A percentile compares a stretch with the other conserved stretches of the same genome.
Conservation (phyloP, 1,139 yeast species). For the Geotrichum macrosporum region DNA sequence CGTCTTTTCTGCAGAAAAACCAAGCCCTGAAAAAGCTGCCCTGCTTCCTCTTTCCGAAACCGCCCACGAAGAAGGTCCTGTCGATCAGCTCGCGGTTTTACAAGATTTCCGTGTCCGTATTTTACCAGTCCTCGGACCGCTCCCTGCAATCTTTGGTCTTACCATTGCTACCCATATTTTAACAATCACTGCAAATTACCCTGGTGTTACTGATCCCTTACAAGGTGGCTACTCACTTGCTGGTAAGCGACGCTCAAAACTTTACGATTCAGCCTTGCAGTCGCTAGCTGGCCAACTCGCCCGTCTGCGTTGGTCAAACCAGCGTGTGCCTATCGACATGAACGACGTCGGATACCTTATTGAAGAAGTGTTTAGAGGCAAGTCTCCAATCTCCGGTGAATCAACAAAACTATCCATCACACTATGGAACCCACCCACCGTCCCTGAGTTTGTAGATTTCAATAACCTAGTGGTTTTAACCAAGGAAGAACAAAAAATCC, state of each 20-base stretch:
- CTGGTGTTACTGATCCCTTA: constrained; percentile 55
- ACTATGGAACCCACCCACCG: constrained; percentile 69
- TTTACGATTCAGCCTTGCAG: constrained; percentile 77
- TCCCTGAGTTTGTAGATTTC: constrained; percentile 39
- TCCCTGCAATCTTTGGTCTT: constrained; percentile 95
- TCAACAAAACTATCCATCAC: constrained; percentile 75
- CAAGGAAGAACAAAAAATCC: constrained; percentile 75
- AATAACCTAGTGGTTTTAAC: constrained; percentile 85
- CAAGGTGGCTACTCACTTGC: constrained; percentile 51
- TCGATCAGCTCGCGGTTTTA: constrained; percentile 80
- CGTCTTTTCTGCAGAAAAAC: constrained; percentile 91
- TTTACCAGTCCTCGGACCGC: constrained; percentile 88
- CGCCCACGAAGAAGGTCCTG: constrained; percentile 74
- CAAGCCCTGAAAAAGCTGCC: constrained; percentile 89
- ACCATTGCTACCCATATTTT: constrained; percentile 80
- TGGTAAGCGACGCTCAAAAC: constrained; percentile 81
- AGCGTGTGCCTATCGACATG: constrained; percentile 58
- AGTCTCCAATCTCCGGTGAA: constrained; percentile 81
- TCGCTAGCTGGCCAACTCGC: constrained; percentile 83
- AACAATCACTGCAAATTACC: constrained; percentile 74
- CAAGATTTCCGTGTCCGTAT: constrained; percentile 89
- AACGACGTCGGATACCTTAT: constrained; percentile 77
- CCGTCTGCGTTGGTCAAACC: constrained; percentile 60
- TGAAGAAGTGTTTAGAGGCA: constrained; percentile 90
- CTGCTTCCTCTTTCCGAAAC: constrained; percentile 77